phyloP scores from a whole-genome alignment of 257 asterid genomes.

The Solanum microdontum region DNA sequence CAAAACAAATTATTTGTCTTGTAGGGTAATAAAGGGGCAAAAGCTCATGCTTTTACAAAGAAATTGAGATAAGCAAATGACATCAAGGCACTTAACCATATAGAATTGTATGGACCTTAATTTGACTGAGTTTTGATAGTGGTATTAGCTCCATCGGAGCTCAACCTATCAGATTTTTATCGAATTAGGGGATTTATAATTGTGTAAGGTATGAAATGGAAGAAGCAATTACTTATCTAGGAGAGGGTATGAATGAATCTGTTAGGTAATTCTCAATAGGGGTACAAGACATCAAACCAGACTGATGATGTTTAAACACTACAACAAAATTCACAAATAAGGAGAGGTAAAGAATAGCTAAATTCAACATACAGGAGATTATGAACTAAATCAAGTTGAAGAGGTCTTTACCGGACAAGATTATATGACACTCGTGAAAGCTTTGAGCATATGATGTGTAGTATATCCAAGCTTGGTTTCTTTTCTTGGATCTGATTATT shows the following conservation, averaged over 20 bases:
- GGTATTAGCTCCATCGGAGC: background rate
- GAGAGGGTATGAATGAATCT: background rate
- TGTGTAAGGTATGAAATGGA: background rate
- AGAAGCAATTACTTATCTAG: background rate
- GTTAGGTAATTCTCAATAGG: too few species aligned
- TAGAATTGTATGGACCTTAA: background rate
- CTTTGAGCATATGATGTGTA: background rate
- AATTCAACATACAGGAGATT: too few species aligned
- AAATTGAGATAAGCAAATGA: too few species aligned
- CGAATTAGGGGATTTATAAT: background rate
- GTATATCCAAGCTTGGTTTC: background rate
- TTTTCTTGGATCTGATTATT: too few species aligned
- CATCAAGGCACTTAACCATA: background rate
- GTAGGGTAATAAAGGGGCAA: background rate
- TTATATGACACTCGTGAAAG: background rate
- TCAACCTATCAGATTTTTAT: too few species aligned
- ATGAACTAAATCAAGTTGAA: background rate
- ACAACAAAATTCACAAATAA: background rate
- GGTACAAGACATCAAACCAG: too few species aligned
- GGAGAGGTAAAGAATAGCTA: too few species aligned
- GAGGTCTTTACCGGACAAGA: too few species aligned
- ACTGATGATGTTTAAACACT: background rate
- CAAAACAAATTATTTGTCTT: background rate
- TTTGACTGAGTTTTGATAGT: background rate
- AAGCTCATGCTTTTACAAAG: too few species aligned